A percentile compares a stretch with the other conserved stretches of the same genome.
Evolutionary conservation across 2,329 filamentous ascomycete species (phyloP).

Genomic region (Truncatella angustata): DNA sequence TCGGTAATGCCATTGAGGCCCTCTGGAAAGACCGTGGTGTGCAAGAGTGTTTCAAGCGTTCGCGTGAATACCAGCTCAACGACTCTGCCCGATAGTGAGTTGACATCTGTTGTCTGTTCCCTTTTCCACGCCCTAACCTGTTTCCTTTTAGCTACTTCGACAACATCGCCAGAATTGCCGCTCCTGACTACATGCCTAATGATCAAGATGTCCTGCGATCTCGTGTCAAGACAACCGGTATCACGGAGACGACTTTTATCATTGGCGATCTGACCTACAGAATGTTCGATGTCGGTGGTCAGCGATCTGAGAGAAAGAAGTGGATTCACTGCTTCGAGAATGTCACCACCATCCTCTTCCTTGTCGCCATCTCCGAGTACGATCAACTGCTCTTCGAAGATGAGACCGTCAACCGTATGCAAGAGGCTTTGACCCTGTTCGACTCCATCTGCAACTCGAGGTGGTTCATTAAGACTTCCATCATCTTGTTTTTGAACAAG

Average conservation of each 20-base stretch:
- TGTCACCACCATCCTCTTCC: constrained; percentile 92
- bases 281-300: constrained; percentile 97
- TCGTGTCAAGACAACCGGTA: constrained; percentile 96
- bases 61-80: constrained; percentile 93
- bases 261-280: constrained; percentile 92
- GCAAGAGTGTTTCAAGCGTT: constrained; percentile 92
- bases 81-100: constrained; percentile 94
- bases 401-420: constrained; percentile 94
- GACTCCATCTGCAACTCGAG: constrained; percentile 86
- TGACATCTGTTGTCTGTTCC: not conserved
- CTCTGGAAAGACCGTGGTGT: constrained; percentile 93
- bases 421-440: constrained; percentile 82
- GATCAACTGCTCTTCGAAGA: constrained; percentile 95
- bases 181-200: constrained; percentile 89
- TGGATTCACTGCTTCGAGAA: constrained; percentile 99
- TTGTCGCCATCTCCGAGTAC: constrained; percentile 96
- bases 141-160: constrained; percentile 78
- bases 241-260: constrained; percentile 94
- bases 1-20: constrained; percentile 87
- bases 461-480: constrained; percentile 88
- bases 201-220: constrained; percentile 94
- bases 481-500: constrained; percentile 86
- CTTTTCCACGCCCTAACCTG: not conserved
- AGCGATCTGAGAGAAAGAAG: constrained; percentile 96
- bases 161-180: constrained; percentile 85